Conservation (phyloP, 805 yeast species). For the Candida multigemmis region DNA sequence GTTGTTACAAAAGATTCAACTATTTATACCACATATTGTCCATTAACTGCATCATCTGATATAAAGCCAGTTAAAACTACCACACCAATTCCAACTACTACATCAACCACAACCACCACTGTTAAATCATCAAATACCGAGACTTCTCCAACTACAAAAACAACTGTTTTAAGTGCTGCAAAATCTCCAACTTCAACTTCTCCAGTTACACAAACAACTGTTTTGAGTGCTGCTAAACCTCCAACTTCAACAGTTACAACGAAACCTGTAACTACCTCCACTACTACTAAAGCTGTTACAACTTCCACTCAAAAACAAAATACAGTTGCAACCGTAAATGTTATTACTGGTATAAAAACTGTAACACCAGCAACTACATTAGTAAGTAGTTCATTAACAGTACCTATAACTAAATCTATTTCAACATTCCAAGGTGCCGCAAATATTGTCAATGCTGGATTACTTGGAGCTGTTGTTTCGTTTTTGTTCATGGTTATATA, state of each 20-base stretch:
- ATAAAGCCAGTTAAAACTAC: too few relatives aligned
- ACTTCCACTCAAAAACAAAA: conserved; percentile 3
- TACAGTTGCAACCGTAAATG: conserved; percentile 20
- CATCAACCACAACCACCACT: conserved; percentile 1
- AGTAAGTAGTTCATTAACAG: conserved; percentile 7
- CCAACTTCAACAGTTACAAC: conserved; percentile 3
- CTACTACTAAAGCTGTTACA: conserved; percentile 1
- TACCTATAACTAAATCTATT: conserved; percentile 6
- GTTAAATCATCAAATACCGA: conserved; percentile 2
- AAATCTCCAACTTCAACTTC: neutral
- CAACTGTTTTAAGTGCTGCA: conserved; percentile 4
- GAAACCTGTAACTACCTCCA: conserved; percentile 2
- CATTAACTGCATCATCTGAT: too few relatives aligned
- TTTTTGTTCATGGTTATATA: conserved; percentile 6
- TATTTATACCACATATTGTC: conserved; percentile 14
- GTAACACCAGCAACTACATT: conserved; percentile 14
- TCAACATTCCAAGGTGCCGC: conserved; percentile 22
- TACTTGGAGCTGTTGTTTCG: conserved; percentile 14
- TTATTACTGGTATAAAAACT: conserved; percentile 32
- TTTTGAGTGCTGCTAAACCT: conserved; percentile 1
- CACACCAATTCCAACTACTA: too few relatives aligned
- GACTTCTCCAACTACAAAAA: conserved; percentile 4
- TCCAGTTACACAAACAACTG: conserved; percentile 1
- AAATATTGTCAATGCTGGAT: conserved; percentile 13
- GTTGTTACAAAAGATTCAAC: conserved; percentile 11